Evolutionary conservation across 2,329 filamentous ascomycete genomes (phyloP).

Genomic region (Sporothrix phasma): DNA sequence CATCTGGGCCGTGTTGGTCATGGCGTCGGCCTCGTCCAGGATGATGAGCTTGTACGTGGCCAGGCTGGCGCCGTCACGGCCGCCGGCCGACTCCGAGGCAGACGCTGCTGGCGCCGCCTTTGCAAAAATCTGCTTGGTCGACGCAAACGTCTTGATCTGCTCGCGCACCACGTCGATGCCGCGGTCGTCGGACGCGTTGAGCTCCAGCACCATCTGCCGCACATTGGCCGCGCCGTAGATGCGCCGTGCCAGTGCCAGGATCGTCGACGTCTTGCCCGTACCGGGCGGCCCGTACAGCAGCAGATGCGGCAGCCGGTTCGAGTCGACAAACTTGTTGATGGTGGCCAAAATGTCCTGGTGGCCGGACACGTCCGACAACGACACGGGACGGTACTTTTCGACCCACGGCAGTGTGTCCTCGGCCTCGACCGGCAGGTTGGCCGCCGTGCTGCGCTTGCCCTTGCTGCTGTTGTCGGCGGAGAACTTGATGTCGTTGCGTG

Average conservation of each 20-base stretch:
- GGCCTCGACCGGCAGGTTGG: constrained; percentile 86
- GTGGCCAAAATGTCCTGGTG: constrained; percentile 96
- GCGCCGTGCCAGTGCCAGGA: constrained; percentile 80
- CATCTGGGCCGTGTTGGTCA: constrained; percentile 99
- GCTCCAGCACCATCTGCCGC: constrained; percentile 95
- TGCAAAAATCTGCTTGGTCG: constrained; percentile 93
- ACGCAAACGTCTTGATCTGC: constrained; percentile 98
- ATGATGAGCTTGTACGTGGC: constrained; percentile 92
- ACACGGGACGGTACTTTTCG: constrained; percentile 89
- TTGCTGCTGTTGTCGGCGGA: constrained; percentile 61
- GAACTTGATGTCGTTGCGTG: constrained; percentile 48
- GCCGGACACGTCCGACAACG: constrained; percentile 84
- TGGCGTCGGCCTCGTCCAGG: constrained; percentile 96
- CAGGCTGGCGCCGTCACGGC: constrained; percentile 31
- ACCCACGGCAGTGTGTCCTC: constrained; percentile 95
- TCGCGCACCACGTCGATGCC: constrained; percentile 97
- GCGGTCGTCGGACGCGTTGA: constrained; percentile 94
- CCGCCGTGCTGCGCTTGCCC: constrained; percentile 86
- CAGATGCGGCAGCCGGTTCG: constrained; percentile 88
- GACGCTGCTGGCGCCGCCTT: constrained; percentile 28
- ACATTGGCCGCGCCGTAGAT: constrained; percentile 91
- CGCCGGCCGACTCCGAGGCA: no score
- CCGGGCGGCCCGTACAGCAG: constrained; percentile 94
- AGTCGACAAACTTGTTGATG: constrained; percentile 94
- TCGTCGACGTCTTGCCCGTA: constrained; percentile 94